phyloP scores from a whole-genome alignment of 345 rosid species.

The Acer saccharum region DNA sequence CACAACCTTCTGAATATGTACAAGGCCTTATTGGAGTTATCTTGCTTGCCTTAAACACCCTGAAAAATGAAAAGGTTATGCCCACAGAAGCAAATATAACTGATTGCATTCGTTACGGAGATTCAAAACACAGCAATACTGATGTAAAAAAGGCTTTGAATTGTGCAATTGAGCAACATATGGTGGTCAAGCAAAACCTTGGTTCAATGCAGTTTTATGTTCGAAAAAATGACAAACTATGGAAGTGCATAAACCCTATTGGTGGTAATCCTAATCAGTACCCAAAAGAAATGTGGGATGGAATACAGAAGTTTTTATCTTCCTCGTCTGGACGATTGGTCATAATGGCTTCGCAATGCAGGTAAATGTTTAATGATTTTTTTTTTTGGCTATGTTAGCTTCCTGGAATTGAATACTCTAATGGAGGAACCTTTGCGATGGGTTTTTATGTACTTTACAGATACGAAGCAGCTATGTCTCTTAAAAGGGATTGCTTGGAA shows the following conservation, averaged over 20 bases:
- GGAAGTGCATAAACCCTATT: conserved; percentile 80
- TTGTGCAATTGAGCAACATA: conserved; percentile 62
- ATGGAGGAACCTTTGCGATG: not conserved
- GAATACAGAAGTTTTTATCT: conserved; percentile 49
- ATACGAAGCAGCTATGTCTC: conserved; percentile 73
- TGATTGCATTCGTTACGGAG: conserved; percentile 77
- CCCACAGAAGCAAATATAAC: conserved; percentile 77
- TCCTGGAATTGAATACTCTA: not conserved
- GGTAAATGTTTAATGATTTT: conserved; percentile 39
- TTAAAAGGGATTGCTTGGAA: conserved; percentile 58
- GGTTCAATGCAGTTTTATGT: conserved; percentile 67
- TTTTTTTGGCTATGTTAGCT: not conserved
- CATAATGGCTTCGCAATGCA: conserved; percentile 62
- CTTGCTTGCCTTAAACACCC: conserved; percentile 67
- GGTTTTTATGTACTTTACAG: conserved; percentile 35
- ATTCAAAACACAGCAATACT: conserved; percentile 57
- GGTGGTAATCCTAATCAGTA: conserved; percentile 58
- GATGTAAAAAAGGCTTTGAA: conserved; percentile 73
- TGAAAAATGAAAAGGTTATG: conserved; percentile 69
- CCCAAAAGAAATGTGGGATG: conserved; percentile 69
- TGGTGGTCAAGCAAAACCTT: conserved; percentile 53
- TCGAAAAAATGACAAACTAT: conserved; percentile 61
- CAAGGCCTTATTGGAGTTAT: conserved; percentile 86
- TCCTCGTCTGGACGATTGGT: conserved; percentile 60
- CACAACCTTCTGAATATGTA: conserved; percentile 61